These are phyloP conservation scores for Calvatia gigantea DNA, from an alignment of 768 basidiomycete species.

Conservation along the genomic window DNA sequence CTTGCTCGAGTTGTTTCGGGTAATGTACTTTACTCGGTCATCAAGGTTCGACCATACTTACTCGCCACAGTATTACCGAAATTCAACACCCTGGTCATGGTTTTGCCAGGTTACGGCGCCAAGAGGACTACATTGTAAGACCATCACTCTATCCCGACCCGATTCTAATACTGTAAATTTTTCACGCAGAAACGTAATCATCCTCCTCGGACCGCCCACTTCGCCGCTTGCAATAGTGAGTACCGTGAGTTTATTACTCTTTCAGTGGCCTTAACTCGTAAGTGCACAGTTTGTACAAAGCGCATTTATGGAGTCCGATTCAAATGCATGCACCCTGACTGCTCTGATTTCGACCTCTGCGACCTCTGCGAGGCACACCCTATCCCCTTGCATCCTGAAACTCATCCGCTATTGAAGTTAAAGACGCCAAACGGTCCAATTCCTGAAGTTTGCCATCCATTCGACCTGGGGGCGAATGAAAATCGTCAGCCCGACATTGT, in stretches of 20 bases:
- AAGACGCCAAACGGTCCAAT: slow-evolving; percentile 44
- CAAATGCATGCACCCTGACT: slow-evolving; percentile 76
- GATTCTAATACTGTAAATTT: slow-evolving; percentile 1
- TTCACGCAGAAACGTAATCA: slow-evolving; percentile 21
- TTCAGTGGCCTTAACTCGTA: not conserved
- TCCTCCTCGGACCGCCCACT: slow-evolving; percentile 31
- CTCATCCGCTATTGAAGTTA: slow-evolving; percentile 77
- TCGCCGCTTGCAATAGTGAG: slow-evolving; percentile 62
- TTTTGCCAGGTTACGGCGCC: slow-evolving; percentile 60
- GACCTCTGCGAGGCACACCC: slow-evolving; percentile 75
- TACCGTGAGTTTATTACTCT: slow-evolving; percentile 9
- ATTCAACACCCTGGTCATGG: slow-evolving; percentile 77
- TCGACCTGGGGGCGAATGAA: not conserved
- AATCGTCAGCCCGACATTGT: not conserved
- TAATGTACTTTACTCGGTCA: slow-evolving; percentile 22
- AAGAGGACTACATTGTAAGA: slow-evolving; percentile 57
- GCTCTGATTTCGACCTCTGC: slow-evolving; percentile 83
- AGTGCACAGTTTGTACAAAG: slow-evolving; percentile 6
- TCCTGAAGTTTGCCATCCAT: slow-evolving; percentile 25
- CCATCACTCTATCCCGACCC: not conserved
- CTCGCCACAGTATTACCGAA: slow-evolving; percentile 45
- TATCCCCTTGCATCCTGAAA: slow-evolving; percentile 66
- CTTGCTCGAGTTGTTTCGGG: slow-evolving; percentile 68
- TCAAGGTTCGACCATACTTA: not conserved
- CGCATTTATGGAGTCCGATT: slow-evolving; percentile 6